These are phyloP conservation scores for Parasitella parasitica DNA, from an alignment of 371 early-diverging fungal genomes.

Conservation along the genomic window DNA sequence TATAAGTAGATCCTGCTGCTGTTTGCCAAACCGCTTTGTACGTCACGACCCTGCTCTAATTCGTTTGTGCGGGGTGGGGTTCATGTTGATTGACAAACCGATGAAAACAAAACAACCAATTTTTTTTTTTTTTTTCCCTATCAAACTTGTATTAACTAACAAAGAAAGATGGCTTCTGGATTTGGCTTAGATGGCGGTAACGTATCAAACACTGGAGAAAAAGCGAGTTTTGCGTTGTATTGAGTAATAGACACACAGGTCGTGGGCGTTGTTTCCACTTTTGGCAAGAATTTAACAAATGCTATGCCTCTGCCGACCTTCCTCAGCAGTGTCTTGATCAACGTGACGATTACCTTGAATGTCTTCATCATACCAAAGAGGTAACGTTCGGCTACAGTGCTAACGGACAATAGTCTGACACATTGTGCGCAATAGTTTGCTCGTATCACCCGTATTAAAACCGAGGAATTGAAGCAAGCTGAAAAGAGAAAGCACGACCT, in stretches of 20 bases:
- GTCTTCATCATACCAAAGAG: conserved; percentile 84
- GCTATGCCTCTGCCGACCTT: conserved; percentile 72
- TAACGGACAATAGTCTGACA: neutral
- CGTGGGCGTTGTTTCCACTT: conserved; percentile 81
- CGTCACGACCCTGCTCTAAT: conserved; percentile 3
- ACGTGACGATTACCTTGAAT: conserved; percentile 81
- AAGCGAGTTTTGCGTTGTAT: neutral
- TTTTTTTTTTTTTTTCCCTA: neutral
- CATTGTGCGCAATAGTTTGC: conserved; percentile 2
- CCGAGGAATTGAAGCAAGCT: conserved; percentile 60
- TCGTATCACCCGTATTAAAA: conserved; percentile 59
- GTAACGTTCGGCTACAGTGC: conserved; percentile 30
- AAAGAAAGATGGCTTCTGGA: conserved; percentile 41
- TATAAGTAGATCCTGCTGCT: too few relatives aligned
- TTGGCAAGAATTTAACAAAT: conserved; percentile 87
- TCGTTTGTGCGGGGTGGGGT: neutral
- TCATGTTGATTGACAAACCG: neutral
- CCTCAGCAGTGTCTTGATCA: conserved; percentile 72
- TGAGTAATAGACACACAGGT: conserved; percentile 39
- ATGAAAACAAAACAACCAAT: neutral
- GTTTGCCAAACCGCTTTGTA: neutral
- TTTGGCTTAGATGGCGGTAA: conserved; percentile 50
- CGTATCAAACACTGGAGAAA: neutral
- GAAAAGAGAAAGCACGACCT: conserved; percentile 51
- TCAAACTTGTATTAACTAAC: conserved; percentile 12